These are phyloP conservation scores for Fusarium euwallaceae DNA, from an alignment of 2,329 filamentous ascomycete genomes.

Conservation along the genomic window DNA sequence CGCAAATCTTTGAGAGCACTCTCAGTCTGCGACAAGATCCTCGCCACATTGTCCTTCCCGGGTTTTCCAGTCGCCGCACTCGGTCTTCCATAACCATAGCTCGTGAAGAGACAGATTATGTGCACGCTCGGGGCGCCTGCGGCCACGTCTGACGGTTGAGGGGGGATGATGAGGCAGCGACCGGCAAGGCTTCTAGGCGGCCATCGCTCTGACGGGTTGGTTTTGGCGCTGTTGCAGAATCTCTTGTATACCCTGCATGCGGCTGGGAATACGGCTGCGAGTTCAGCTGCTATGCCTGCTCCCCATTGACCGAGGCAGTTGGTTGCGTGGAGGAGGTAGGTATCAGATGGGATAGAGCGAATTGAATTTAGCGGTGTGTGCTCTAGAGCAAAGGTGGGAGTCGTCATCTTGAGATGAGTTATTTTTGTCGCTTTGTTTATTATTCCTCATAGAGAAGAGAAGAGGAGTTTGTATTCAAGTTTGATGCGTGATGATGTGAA, in stretches of 20 bases:
- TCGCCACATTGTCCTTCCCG: slow-evolving; percentile 17
- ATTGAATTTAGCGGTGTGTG: slow-evolving; percentile 31
- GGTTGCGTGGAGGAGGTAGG: slow-evolving; percentile 49
- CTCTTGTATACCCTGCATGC: slow-evolving; percentile 43
- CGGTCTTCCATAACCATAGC: slow-evolving; percentile 36
- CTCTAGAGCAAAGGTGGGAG: slow-evolving; percentile 19
- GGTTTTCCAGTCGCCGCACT: slow-evolving; percentile 31
- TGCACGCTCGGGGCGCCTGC: slow-evolving; percentile 39
- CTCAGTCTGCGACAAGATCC: slow-evolving; percentile 36
- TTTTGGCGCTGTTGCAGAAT: slow-evolving; percentile 42
- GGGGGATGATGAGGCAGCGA: slow-evolving; percentile 47
- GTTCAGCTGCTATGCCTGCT: slow-evolving; percentile 47
- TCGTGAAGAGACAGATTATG: slow-evolving; percentile 36
- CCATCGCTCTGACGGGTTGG: slow-evolving; percentile 23
- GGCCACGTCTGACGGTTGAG: slow-evolving; percentile 40
- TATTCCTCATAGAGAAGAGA: too few species aligned
- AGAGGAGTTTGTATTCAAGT: neutral
- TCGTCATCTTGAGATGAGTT: slow-evolving; percentile 13
- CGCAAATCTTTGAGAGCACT: slow-evolving; percentile 26
- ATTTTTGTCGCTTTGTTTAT: too few species aligned
- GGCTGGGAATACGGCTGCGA: slow-evolving; percentile 43
- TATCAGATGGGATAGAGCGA: slow-evolving; percentile 20
- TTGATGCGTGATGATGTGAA: neutral
- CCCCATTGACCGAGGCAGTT: slow-evolving; percentile 51
- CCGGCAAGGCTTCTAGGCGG: slow-evolving; percentile 41